Evolutionary conservation across 2,329 filamentous ascomycete species (phyloP), one percentile per base, ranked within the genome.

Genomic region (Rhynchosporium agropyri): DNA sequence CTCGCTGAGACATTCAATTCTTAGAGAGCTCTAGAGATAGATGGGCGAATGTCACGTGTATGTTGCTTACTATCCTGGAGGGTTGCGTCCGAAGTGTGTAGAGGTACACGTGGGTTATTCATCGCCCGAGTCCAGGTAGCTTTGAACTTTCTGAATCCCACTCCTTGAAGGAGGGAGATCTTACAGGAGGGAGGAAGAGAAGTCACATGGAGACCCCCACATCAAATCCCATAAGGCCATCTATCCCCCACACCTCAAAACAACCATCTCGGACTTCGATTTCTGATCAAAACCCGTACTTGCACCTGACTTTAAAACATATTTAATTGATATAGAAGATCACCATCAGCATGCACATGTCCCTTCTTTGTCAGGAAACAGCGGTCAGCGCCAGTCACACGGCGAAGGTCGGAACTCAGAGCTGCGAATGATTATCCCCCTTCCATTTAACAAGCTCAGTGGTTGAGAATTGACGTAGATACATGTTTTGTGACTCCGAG

Each of bases 311-410:
- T 26, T 20, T 9, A 53, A 12, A n/a, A 15, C 15, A 5, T 13
- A n/a, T 4, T n/a, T 43, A 12, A 40, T 12, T 43, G 42, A 43
- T 7, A 7, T 53, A 26, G 15, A 26, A 38, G 50, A 38, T 53
- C 50, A 53, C 33, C 50, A 53, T 53, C 31, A 53, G 15, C 50
- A 53, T 38, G 36, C 50, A 53, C 50, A 53, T 53, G 50, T 38
- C 31, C n/a, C 42, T 43, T 43, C 40, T 43, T n/a, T 5, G 42
- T 15, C 5, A 43, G 40, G 12, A 43, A 43, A 43, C 4, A 43
- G 8, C 43, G 13, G 15, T 46, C 43, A 20, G 43, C 43, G n/a
- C 9, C 43, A 28, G 10, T 10, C 36, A 54, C 20, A 42, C 33
- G 51, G 26, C 26, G 3, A 49, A 48, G 6, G 20, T 36, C 9